A percentile compares a stretch with the other conserved stretches of the same genome.
Conservation (phyloP, 345 rosid species). For the Erucastrum elatum region DNA sequence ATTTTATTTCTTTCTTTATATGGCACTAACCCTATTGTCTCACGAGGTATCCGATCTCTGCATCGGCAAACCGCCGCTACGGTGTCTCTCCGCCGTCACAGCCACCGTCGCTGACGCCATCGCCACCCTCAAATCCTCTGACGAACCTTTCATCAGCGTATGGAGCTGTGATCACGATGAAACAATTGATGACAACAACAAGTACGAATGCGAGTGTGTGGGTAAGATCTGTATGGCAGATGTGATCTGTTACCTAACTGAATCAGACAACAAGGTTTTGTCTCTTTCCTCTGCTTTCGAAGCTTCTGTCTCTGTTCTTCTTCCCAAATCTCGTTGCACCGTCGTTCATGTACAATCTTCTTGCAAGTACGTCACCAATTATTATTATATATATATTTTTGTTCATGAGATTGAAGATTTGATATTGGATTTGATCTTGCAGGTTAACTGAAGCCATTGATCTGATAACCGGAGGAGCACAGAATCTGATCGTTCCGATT, state of each 20-base stretch:
- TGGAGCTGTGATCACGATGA: slow-evolving; percentile 70
- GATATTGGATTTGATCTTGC: neutral
- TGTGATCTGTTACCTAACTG: slow-evolving; percentile 74
- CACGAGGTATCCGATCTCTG: slow-evolving; percentile 71
- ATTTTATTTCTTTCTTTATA: neutral
- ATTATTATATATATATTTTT: too few relatives aligned
- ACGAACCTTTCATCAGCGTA: slow-evolving; percentile 59
- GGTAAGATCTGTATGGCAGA: slow-evolving; percentile 92
- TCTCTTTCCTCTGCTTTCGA: slow-evolving; percentile 59
- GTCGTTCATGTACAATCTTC: slow-evolving; percentile 69
- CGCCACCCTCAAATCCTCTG: slow-evolving; percentile 58
- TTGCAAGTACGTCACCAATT: slow-evolving; percentile 50
- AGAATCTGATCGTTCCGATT: slow-evolving; percentile 80
- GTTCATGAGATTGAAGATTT: neutral
- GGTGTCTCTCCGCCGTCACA: slow-evolving; percentile 48
- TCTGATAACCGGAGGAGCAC: slow-evolving; percentile 78
- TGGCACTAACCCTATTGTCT: slow-evolving; percentile 35
- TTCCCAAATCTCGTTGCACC: slow-evolving; percentile 46
- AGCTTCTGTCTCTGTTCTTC: slow-evolving; percentile 63
- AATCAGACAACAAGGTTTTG: slow-evolving; percentile 46
- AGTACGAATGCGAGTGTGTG: slow-evolving; percentile 68
- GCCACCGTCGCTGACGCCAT: slow-evolving; percentile 57
- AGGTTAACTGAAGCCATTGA: slow-evolving; percentile 81
- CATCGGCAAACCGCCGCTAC: slow-evolving; percentile 88
- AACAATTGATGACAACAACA: slow-evolving; percentile 24